A percentile compares a stretch with the other conserved stretches of the same genome.
Evolutionary conservation across 2,329 filamentous ascomycete species (phyloP).

Genomic region (Iodosphaeria phyllophila): DNA sequence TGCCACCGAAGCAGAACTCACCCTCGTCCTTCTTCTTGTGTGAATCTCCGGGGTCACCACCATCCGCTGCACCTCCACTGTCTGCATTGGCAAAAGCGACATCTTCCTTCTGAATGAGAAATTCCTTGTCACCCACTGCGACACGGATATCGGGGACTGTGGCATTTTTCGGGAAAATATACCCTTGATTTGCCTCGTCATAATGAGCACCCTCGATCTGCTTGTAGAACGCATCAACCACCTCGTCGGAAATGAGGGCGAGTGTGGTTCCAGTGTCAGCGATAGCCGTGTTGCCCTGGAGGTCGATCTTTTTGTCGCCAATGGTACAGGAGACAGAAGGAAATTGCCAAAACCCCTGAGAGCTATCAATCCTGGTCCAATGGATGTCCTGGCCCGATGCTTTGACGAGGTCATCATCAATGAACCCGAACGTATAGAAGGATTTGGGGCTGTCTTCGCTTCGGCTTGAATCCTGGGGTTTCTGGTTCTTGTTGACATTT

Average conservation of each 20-base stretch:
- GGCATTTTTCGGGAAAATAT: slow-evolving; percentile 36
- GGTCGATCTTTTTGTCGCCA: slow-evolving; percentile 31
- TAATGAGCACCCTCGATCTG: slow-evolving; percentile 42
- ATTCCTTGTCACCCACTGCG: slow-evolving; percentile 40
- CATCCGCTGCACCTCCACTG: too few relatives aligned
- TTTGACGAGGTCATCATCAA: slow-evolving; percentile 42
- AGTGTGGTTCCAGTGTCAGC: slow-evolving; percentile 56
- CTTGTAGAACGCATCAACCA: slow-evolving; percentile 42
- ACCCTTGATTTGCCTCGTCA: slow-evolving; percentile 38
- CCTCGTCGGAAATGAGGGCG: slow-evolving; percentile 40
- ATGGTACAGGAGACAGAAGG: slow-evolving; percentile 35
- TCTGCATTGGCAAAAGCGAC: slow-evolving; percentile 37
- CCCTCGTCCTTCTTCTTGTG: slow-evolving; percentile 16
- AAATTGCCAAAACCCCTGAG: slow-evolving; percentile 51
- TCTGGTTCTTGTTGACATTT: slow-evolving; percentile 46
- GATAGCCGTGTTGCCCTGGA: slow-evolving; percentile 43
- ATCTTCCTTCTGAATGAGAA: slow-evolving; percentile 43
- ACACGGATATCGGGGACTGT: slow-evolving; percentile 42
- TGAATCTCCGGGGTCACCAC: too few relatives aligned
- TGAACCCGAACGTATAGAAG: slow-evolving; percentile 59
- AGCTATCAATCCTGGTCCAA: slow-evolving; percentile 44
- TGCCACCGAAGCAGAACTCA: slow-evolving; percentile 50
- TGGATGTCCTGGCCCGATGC: slow-evolving; percentile 31
- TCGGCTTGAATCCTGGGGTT: too few relatives aligned
- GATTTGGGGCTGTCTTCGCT: too few relatives aligned